Percentiles rank a stretch among this genome's conserved stretches.
phyloP scores from a whole-genome alignment of 495 filamentous ascomycete species.

The Penicillium longicatenatum region DNA sequence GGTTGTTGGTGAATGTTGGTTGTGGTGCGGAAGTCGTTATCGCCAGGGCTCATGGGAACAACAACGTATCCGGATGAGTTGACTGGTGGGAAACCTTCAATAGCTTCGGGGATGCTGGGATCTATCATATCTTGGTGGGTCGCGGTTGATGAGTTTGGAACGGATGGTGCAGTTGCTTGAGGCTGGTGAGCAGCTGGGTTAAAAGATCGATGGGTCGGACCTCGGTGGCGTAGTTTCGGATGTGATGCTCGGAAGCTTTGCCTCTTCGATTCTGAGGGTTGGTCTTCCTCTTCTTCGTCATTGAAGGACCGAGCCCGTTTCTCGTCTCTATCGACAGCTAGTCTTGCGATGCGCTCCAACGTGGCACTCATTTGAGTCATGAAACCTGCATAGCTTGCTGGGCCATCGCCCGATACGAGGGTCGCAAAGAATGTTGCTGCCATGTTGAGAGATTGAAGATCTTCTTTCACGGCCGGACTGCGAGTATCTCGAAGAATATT shows the following conservation, averaged over 20 bases:
- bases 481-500: slow-evolving; percentile 89
- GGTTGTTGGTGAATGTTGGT: slow-evolving; percentile 11
- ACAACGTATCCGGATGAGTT: slow-evolving; percentile 46
- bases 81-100: slow-evolving; percentile 41
- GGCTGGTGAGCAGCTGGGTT: neutral
- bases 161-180: neutral
- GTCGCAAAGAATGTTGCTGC: slow-evolving; percentile 84
- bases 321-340: slow-evolving; percentile 83
- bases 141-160: slow-evolving; percentile 9
- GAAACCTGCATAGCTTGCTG: slow-evolving; percentile 77
- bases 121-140: slow-evolving; percentile 8
- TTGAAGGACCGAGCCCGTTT: slow-evolving; percentile 38
- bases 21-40: slow-evolving; percentile 7
- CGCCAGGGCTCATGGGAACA: slow-evolving; percentile 33
- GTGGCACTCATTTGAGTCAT: slow-evolving; percentile 89
- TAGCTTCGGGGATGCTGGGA: slow-evolving; percentile 32
- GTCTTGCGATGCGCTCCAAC: slow-evolving; percentile 86
- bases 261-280: slow-evolving; percentile 12
- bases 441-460: slow-evolving; percentile 81
- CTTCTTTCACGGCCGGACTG: slow-evolving; percentile 75
- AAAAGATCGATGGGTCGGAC: slow-evolving; percentile 13
- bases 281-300: slow-evolving; percentile 15
- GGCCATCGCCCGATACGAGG: slow-evolving; percentile 63
- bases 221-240: slow-evolving; percentile 15
- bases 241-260: slow-evolving; percentile 14